Base-by-base conservation (phyloP, 1,284 basidiomycete species). In the Pascua sp. region DNA sequence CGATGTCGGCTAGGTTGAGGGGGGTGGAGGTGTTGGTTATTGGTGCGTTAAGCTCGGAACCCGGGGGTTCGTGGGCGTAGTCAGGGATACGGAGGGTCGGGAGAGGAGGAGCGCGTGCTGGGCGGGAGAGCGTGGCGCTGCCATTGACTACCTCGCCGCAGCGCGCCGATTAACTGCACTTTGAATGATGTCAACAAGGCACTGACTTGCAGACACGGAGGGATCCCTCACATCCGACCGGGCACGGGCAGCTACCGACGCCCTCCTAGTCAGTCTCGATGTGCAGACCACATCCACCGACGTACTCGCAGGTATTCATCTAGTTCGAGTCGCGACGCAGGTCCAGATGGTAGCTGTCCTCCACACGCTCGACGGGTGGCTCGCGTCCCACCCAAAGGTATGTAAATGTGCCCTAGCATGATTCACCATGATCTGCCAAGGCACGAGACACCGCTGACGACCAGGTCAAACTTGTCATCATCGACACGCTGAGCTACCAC, bases 401-500 rank as follows among this genome's bases (percentile, higher is more conserved):
- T 46, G 66, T 54, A 17, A 5, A 15, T 11, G 38, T 41, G 2
- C n/a, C 5, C 24, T n/a, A 9, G 5, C 5, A 4, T 17, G 4
- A 3, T 15, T 38, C 9, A 32, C 7, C 24, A 32, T 37, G 17
- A 7, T n/a, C 12, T 38, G 11, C n/a, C n/a, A n/a, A 32, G 24
- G 24, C 24, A 32, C 24, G 7, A 32, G 24, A 32, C 24, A 32
- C 24, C 24, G 47, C 50, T 52, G 15, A 57, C 51, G 2, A 18
- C n/a, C 40, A 78, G 77, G 71, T 76, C 24, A 68, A 69, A 42
- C 67, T 78, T 3, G 60, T 78, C 13, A 47, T 76, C 13, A 67
- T 78, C 48, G 77, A 78, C 57, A 76, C 73, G 1, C 59, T 78
- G 15, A 76, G 72, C 42, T 73, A 62, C 58, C 76, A 76, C 52